Evolutionary conservation across 768 basidiomycete species (phyloP).

Genomic region (Trametopsis cervina): DNA sequence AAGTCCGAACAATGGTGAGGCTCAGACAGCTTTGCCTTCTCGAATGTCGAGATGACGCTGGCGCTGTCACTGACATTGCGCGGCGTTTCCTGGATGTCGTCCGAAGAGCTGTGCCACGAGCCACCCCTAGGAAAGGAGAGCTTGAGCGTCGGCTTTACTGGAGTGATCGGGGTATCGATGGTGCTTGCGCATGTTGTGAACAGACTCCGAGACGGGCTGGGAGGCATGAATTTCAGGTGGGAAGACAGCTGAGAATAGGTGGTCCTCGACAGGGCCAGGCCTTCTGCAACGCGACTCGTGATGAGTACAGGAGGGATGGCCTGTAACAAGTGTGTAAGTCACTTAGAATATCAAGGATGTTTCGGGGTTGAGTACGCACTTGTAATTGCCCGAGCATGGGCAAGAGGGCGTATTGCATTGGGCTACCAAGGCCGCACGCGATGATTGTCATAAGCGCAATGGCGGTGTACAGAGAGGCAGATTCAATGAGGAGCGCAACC

Average conservation of each 20-base stretch:
- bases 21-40: not conserved
- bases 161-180: not conserved
- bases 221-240: not conserved
- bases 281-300: constrained; percentile 13
- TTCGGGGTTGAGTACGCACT: constrained; percentile 13
- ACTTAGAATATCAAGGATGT: not conserved
- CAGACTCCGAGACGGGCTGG: not conserved
- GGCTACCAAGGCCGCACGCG: constrained; percentile 13
- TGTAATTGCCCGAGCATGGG: constrained; percentile 22
- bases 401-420: constrained; percentile 17
- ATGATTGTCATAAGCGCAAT: constrained; percentile 15
- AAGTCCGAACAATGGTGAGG: not conserved
- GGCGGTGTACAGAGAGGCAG: constrained; percentile 17
- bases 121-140: not conserved
- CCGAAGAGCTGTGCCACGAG: not conserved
- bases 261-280: constrained; percentile 10
- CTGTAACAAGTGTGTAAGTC: constrained; percentile 1
- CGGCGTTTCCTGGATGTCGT: not conserved
- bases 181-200: not conserved
- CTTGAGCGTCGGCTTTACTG: not conserved
- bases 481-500: constrained; percentile 18
- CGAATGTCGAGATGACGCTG: not conserved
- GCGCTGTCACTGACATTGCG: not conserved
- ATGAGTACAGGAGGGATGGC: constrained; percentile 20
- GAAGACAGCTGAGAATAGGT: constrained; percentile 2